Percentiles rank a stretch among this genome's conserved stretches.
These are phyloP conservation scores for Sisymbrium altissimum DNA, from an alignment of 345 rosid genomes.

Conservation along the genomic window DNA sequence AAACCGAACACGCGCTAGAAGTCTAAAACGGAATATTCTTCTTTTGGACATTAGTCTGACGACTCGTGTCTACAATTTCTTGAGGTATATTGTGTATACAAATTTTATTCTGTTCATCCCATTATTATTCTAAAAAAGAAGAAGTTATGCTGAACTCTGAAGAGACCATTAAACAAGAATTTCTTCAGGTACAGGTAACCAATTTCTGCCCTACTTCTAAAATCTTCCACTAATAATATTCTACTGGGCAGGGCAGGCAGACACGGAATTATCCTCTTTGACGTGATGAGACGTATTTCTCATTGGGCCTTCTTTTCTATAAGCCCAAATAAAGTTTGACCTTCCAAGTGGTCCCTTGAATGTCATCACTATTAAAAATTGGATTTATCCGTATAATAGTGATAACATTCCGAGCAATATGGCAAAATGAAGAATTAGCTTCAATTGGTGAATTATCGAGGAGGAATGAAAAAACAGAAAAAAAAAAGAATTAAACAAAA, in stretches of 20 bases:
- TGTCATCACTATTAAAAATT: too few relatives aligned
- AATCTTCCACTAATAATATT: not conserved
- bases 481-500: too few relatives aligned
- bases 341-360: not conserved
- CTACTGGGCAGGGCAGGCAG: not conserved
- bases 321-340: not conserved
- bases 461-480: too few relatives aligned
- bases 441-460: too few relatives aligned
- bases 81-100: not conserved
- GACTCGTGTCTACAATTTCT: slow-evolving; percentile 5
- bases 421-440: too few relatives aligned
- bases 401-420: too few relatives aligned
- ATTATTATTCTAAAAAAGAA: not conserved
- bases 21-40: slow-evolving; percentile 3
- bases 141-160: too few relatives aligned
- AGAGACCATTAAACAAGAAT: not conserved
- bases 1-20: slow-evolving; percentile 8
- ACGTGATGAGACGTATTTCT: not conserved
- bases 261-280: not conserved
- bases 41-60: not conserved
- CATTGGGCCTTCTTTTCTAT: not conserved
- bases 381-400: too few relatives aligned
- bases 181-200: not conserved
- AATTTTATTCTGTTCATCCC: not conserved
- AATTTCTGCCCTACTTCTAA: not conserved